Conservation (phyloP, 371 early-diverging fungal genomes). For the Apophysomyces variabilis region DNA sequence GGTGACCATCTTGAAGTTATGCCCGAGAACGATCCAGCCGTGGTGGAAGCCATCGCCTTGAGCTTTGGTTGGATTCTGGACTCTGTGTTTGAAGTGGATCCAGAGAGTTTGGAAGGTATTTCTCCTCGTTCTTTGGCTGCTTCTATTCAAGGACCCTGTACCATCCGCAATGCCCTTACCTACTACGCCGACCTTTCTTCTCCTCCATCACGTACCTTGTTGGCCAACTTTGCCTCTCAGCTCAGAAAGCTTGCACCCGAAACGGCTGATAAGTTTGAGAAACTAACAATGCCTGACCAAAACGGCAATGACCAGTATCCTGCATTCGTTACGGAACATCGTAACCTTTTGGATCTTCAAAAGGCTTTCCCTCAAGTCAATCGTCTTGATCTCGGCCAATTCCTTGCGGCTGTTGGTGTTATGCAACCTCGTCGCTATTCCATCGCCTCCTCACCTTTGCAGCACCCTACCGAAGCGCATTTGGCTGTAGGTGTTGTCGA, state of each 20-base stretch:
- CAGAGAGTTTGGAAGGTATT: slow-evolving; percentile 12
- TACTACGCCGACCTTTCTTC: slow-evolving; percentile 41
- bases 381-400: slow-evolving; percentile 27
- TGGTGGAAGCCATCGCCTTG: slow-evolving; percentile 37
- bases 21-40: slow-evolving; percentile 32
- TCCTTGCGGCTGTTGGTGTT: slow-evolving; percentile 29
- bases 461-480: slow-evolving; percentile 21
- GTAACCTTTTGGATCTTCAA: slow-evolving; percentile 42
- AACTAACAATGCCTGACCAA: slow-evolving; percentile 20
- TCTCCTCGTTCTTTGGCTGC: slow-evolving; percentile 44
- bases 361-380: slow-evolving; percentile 28
- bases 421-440: slow-evolving; percentile 51
- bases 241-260: slow-evolving; percentile 24
- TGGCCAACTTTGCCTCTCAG: slow-evolving; percentile 28
- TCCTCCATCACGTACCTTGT: slow-evolving; percentile 33
- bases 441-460: slow-evolving; percentile 40
- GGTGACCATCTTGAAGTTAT: slow-evolving; percentile 54
- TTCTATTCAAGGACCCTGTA: slow-evolving; percentile 37
- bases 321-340: slow-evolving; percentile 32
- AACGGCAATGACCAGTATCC: slow-evolving; percentile 24
- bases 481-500: slow-evolving; percentile 31
- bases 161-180: slow-evolving; percentile 37
- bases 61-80: slow-evolving; percentile 42
- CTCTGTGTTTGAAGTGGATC: slow-evolving; percentile 39
- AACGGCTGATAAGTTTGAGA: slow-evolving; percentile 20